These are phyloP conservation scores for Prunus kanzakura DNA, from an alignment of 306 rosid species.

Conservation along the genomic window DNA sequence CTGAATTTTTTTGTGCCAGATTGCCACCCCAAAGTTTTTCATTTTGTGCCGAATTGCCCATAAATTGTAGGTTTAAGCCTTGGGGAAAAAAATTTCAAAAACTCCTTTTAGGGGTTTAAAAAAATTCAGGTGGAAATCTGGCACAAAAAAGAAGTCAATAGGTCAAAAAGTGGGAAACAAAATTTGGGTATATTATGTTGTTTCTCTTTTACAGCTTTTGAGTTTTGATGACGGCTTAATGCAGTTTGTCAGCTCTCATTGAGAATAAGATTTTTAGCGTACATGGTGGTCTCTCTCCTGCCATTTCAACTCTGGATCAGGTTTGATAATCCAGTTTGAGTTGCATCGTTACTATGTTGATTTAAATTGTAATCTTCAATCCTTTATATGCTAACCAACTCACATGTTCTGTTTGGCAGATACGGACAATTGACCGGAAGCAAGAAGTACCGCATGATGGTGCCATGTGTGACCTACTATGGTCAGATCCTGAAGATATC, in stretches of 20 bases:
- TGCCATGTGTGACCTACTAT: conserved; percentile 96
- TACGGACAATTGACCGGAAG: conserved; percentile 89
- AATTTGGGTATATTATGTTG: conserved; percentile 10
- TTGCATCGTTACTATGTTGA: background rate
- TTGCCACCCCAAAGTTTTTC: no score
- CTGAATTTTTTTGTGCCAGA: no score
- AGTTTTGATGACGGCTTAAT: conserved; percentile 21
- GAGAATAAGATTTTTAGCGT: conserved; percentile 94
- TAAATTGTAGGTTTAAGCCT: no score
- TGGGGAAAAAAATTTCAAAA: no score
- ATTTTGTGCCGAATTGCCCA: no score
- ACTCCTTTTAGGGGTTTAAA: no score
- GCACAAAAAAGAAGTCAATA: no score
- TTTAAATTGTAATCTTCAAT: background rate
- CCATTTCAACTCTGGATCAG: conserved; percentile 93
- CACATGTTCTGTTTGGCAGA: conserved; percentile 45
- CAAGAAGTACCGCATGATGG: conserved; percentile 99
- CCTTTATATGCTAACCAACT: conserved; percentile 8
- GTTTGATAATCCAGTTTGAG: conserved; percentile 35
- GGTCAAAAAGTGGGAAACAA: background rate
- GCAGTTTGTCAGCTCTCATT: conserved; percentile 91
- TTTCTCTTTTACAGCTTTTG: conserved; percentile 15
- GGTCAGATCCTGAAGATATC: conserved; percentile 99
- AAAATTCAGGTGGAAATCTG: no score
- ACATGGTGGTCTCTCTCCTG: conserved; percentile 99